Conservation (phyloP, 768 basidiomycete genomes). For the Tulasnella sp. region DNA sequence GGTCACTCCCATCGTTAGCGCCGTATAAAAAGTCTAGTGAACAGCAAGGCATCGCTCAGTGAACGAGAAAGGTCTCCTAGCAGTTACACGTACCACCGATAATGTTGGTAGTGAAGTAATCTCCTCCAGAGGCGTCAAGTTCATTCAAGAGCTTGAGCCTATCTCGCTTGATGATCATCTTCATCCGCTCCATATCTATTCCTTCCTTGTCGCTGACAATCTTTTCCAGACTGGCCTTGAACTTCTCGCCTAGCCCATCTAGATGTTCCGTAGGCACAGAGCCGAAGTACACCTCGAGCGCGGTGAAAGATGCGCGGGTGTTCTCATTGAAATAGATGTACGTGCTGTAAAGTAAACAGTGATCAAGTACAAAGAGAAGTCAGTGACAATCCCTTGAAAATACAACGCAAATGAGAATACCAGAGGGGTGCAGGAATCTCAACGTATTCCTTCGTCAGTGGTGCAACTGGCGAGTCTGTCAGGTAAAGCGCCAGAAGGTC, state of each 20-base stretch:
- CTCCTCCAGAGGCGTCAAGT: slow-evolving; percentile 73
- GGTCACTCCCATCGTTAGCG: slow-evolving; percentile 65
- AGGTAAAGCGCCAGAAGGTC: slow-evolving; percentile 82
- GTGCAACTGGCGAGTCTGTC: slow-evolving; percentile 57
- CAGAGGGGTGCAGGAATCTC: slow-evolving; percentile 86
- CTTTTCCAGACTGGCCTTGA: slow-evolving; percentile 56
- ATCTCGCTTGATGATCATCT: slow-evolving; percentile 74
- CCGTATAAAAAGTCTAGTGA: slow-evolving; percentile 75
- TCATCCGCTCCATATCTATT: slow-evolving; percentile 85
- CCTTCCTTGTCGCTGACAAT: slow-evolving; percentile 51
- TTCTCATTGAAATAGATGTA: slow-evolving; percentile 80
- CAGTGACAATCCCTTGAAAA: slow-evolving; percentile 10
- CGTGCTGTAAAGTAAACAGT: slow-evolving; percentile 38
- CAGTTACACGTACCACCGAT: slow-evolving; percentile 34
- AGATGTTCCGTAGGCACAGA: slow-evolving; percentile 78
- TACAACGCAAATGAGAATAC: slow-evolving; percentile 32
- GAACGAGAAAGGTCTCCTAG: neutral
- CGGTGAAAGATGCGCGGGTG: slow-evolving; percentile 55
- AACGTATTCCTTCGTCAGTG: slow-evolving; percentile 67
- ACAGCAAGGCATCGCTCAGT: neutral
- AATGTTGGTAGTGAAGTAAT: slow-evolving; percentile 61
- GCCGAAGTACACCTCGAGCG: slow-evolving; percentile 66
- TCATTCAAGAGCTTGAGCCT: slow-evolving; percentile 84
- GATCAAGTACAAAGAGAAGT: slow-evolving; percentile 13
- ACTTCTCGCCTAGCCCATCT: slow-evolving; percentile 54